Evolutionary conservation across 768 basidiomycete genomes (phyloP), one percentile per base, ranked within the genome.

Genomic region (Naganishia kalamii): DNA sequence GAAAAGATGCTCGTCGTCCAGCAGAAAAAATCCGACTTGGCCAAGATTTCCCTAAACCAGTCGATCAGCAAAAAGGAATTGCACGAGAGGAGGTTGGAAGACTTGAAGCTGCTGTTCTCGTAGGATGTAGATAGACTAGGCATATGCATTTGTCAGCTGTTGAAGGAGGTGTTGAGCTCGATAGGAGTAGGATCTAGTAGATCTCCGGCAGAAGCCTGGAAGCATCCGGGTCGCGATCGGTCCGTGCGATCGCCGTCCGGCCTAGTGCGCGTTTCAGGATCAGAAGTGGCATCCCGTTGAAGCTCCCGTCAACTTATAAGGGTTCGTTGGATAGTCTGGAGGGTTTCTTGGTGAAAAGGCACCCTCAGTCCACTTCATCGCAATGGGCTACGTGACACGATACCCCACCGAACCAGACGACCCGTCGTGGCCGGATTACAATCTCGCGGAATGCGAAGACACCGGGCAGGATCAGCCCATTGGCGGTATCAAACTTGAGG

Each of bases 1-100:
- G 88, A 86, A 62, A 87, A 88, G 62, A 83, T 99, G 71, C 83
- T 97, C 52, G 88, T 92, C 79, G 91, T 98, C 7, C 94, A 99
- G 80, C 84, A 83, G 78, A 91, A 92, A 83, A 99, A 99, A 81
- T 90, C 88, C 17, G 90, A 87, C 69, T 80, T 99, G 64, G 94
- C 94, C 46, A 91, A 96, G 71, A 86, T 96, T 85, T 93, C 94
- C 4, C 83, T 96, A 47, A 90, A 89, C 43, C 86, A 89, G 69
- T 87, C 84, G 73, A 84, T 89, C 77, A 91, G 85, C 80, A 93
- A 94, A 76, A 84, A 87, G 43, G 93, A 98, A 73, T 80, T 98
- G 70, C 79, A 89, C 77, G 86, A 88, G 66, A 86, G 90, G 66
- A 87, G 93, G 66, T 82, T 92, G 84, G 90, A 93, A 71, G 92